Percentiles rank a stretch among this genome's conserved stretches.
These are phyloP conservation scores for Arthrobotrys iridis DNA, from an alignment of 2,329 filamentous ascomycete species.

Conservation along the genomic window DNA sequence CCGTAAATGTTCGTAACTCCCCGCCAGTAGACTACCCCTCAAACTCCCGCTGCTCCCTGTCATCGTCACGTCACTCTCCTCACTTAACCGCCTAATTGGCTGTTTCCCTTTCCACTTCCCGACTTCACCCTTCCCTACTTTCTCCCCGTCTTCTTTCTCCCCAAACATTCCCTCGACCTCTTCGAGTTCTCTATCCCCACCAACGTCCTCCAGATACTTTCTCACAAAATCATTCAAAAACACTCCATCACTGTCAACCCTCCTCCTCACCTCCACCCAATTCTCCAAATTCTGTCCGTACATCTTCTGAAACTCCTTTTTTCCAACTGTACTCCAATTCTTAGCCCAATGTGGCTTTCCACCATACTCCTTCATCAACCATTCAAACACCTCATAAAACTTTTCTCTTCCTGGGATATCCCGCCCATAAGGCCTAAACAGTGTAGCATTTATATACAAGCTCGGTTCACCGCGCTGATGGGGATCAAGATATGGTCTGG, in stretches of 20 bases:
- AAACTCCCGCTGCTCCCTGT: slow-evolving; percentile 39
- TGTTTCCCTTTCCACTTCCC: slow-evolving; percentile 41
- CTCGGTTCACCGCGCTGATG: slow-evolving; percentile 71
- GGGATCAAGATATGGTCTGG: slow-evolving; percentile 43
- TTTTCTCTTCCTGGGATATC: slow-evolving; percentile 79
- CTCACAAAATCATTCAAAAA: slow-evolving; percentile 93
- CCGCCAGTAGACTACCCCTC: slow-evolving; percentile 25
- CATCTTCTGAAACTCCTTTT: slow-evolving; percentile 71
- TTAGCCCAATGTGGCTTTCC: slow-evolving; percentile 92
- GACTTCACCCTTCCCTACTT: background rate
- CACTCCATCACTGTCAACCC: slow-evolving; percentile 81
- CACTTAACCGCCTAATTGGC: slow-evolving; percentile 31
- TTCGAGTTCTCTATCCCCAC: slow-evolving; percentile 28
- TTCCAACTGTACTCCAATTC: slow-evolving; percentile 75
- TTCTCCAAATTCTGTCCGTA: slow-evolving; percentile 75
- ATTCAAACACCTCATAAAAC: slow-evolving; percentile 91
- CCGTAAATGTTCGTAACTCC: slow-evolving; percentile 51
- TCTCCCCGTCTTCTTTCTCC: slow-evolving; percentile 14
- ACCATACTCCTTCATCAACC: slow-evolving; percentile 84
- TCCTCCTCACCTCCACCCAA: slow-evolving; percentile 75
- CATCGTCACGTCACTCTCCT: slow-evolving; percentile 49
- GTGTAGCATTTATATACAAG: slow-evolving; percentile 87
- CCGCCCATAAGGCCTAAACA: slow-evolving; percentile 78
- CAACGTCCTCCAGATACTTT: slow-evolving; percentile 67
- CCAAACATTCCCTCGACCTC: slow-evolving; percentile 41